Evolutionary conservation across 257 asterid species (phyloP).

Genomic region (Capsicum baccatum): DNA sequence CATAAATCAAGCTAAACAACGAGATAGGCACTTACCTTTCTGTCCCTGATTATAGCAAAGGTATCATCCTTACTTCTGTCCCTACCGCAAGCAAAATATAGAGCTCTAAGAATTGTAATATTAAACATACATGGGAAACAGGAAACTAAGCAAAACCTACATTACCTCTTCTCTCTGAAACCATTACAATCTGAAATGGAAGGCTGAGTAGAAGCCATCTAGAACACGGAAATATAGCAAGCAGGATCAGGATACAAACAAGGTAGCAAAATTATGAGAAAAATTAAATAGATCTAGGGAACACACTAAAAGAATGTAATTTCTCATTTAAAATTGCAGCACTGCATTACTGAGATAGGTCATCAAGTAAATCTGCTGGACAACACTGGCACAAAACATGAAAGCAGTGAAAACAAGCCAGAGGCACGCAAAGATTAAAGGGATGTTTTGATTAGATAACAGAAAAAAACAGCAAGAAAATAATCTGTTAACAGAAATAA

Average conservation of each 20-base stretch:
- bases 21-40: conserved; percentile 58
- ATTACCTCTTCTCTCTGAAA: conserved; percentile 65
- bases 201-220: conserved; percentile 54
- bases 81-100: conserved; percentile 41
- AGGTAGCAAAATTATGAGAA: not conserved
- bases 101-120: conserved; percentile 30
- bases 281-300: not conserved
- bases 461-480: not conserved
- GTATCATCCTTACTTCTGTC: conserved; percentile 67
- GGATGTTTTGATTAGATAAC: conserved; percentile 4
- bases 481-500: not conserved
- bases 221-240: conserved; percentile 28
- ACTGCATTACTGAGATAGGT: not conserved
- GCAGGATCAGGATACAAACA: not conserved
- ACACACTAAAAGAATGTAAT: not conserved
- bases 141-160: conserved; percentile 18
- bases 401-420: conserved; percentile 10
- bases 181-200: conserved; percentile 59
- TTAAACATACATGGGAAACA: not conserved
- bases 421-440: not conserved
- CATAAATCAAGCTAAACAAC: not conserved
- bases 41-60: conserved; percentile 58
- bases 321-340: not conserved
- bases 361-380: conserved; percentile 10
- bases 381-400: not conserved